These are phyloP conservation scores for Tylopilus balloui DNA, from an alignment of 768 basidiomycete species.

Conservation along the genomic window DNA sequence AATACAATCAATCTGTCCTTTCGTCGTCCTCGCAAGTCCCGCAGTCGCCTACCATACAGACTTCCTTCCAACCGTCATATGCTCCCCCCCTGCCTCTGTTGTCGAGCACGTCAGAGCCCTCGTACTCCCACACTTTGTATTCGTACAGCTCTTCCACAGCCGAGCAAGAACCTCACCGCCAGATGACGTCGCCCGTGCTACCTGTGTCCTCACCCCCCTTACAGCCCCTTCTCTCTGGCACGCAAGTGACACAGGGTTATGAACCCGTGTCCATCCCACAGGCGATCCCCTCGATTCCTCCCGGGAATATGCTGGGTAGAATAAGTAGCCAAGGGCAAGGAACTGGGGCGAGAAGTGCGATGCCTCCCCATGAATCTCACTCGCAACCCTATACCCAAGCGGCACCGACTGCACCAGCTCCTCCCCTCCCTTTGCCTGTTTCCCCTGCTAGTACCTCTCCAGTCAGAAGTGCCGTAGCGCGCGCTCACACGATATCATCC, in stretches of 20 bases:
- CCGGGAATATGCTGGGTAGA: slow-evolving; percentile 1
- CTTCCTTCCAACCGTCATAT: slow-evolving; percentile 29
- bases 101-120: slow-evolving; percentile 10
- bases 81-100: slow-evolving; percentile 21
- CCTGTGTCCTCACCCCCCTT: slow-evolving; percentile 5
- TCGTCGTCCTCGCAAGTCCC: slow-evolving; percentile 23
- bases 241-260: slow-evolving; percentile 13
- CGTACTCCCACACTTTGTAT: slow-evolving; percentile 14
- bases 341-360: not conserved
- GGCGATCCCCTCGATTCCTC: slow-evolving; percentile 4
- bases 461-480: slow-evolving; percentile 17
- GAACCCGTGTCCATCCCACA: slow-evolving; percentile 23
- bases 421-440: slow-evolving; percentile 16
- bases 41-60: slow-evolving; percentile 26
- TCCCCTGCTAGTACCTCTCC: slow-evolving; percentile 14
- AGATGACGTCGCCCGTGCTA: slow-evolving; percentile 7
- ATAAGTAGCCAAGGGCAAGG: slow-evolving; percentile 17
- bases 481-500: slow-evolving; percentile 29
- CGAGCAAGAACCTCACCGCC: slow-evolving; percentile 15
- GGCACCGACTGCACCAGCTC: slow-evolving; percentile 12
- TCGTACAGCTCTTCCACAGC: slow-evolving; percentile 5
- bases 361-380: slow-evolving; percentile 7
- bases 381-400: slow-evolving; percentile 20
- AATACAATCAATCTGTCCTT: slow-evolving; percentile 33
- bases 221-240: slow-evolving; percentile 11